Base-by-base conservation (phyloP, 148 eudicot genomes). In the Chenopodium suecicum region DNA sequence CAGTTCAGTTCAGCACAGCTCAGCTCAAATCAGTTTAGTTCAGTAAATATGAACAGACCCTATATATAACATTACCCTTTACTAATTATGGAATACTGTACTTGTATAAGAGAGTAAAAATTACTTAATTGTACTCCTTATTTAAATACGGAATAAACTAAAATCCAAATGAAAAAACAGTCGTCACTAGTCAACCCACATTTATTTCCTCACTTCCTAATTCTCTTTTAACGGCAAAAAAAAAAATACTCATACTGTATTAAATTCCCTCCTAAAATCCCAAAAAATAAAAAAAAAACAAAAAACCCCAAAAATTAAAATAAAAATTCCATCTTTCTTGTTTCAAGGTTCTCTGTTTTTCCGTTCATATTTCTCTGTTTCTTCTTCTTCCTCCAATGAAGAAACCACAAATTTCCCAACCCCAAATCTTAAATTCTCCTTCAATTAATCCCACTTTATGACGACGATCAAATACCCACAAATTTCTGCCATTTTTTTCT, bases 371-470 rank as follows among this genome's bases (percentile, higher is more conserved):
- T 66, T 64, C 63, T 63, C 29, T 86, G 23, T 74, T 41, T 74
- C 66, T 44, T 52, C 66, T 62, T 56, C 76, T 41, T 50, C 12
- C 75, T 41, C 83, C 73, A 81, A 88, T 88, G 90, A 88, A 88
- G 86, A 73, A 41, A 56, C 32, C 79, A 56, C 64, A 58, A 50
- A n/a, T 62, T 3, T 41, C 37, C 3, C 67, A 78, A 73, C 17
- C 56, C 19, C 27, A 68, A 63, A 64, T 14, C 66, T 78, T 27
- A n/a, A 76, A 11, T 54, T 63, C 83, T 47, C 34, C 73, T 50
- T 17, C n/a, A 20, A 9, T 41, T 41, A 48, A 7, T 7, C 10
- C 4, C 8, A 64, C 75, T 82, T 81, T 79, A 91, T 89, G 92
- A 88, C 89, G 84, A 84, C 89, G 84, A 84, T 66, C 3, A 41